Evolutionary conservation across 1,139 yeast species (phyloP), one percentile per base, ranked within the genome.

Genomic region (Sugiyamaella paludigena): DNA sequence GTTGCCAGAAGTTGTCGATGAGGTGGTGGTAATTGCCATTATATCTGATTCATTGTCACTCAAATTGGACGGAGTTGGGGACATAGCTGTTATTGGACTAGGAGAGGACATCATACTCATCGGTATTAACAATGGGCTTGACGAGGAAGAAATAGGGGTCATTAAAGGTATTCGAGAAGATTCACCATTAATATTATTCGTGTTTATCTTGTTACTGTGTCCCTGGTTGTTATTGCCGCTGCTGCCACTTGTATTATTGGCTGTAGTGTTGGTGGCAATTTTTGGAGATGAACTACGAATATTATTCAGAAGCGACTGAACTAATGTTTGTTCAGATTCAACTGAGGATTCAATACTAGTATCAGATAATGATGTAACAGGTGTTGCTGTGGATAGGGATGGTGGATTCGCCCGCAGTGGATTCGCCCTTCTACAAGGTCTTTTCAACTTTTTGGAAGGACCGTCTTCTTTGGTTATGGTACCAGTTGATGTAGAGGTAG

Each of bases 271-370:
- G 11, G 43, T 31, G 9, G 35, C 28, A 16, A 41, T 41, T 15
- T 42, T 38, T 2, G 53, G 50, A 31, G 50, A 43, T 16, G 44
- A 42, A 39, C 51, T 49, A 29, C 65, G 55, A 27, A 61, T 61
- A 31, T 59, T 52, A 31, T 54, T 53, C 33, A 61, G 49, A 13
- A 61, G 56, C 9, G 56, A 49, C 36, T 56, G 58, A 30, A 60
- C 58, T 9, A 58, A 47, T 4, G 58, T 51, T 5, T 56, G 43
- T 12, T 43, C 36, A 7, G 36, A 29, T 2, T 27, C 15, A 4
- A 43, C n/a, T 12, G 47, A 40, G 9, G 50, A 40, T 7, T 29
- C 13, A 33, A 3, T 12, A 28, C 15, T 19, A 11, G 35, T 13
- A 15, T 34, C 40, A 6, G 42, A 13, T n/a, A 45, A 29, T 19